phyloP scores from a whole-genome alignment of 2,329 filamentous ascomycete genomes.

The Westerdykella ornata region DNA sequence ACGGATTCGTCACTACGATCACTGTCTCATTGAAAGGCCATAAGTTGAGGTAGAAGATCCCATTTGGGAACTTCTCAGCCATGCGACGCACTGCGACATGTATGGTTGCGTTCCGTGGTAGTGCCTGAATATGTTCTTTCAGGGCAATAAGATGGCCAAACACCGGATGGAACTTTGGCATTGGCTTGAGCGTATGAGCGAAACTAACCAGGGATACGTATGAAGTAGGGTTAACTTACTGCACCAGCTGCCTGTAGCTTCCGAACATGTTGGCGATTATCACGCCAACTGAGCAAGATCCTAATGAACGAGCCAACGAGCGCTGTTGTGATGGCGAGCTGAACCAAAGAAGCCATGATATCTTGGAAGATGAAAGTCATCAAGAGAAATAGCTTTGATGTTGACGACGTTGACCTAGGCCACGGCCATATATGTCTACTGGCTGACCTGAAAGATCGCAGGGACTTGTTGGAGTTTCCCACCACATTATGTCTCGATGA shows the following conservation, averaged over 20 bases:
- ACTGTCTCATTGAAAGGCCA: conserved; percentile 13
- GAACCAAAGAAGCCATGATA: not conserved
- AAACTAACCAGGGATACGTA: not conserved
- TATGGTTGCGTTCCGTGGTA: conserved; percentile 7
- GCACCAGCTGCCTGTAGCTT: conserved; percentile 3
- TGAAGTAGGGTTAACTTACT: conserved; percentile 1
- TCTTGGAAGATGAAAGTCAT: too few species aligned
- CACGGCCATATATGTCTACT: too few species aligned
- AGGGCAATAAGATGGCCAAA: conserved; percentile 11
- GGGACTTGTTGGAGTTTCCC: too few species aligned
- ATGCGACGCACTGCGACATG: conserved; percentile 7
- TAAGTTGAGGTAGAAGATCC: conserved; percentile 14
- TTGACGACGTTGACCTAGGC: too few species aligned
- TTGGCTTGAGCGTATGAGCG: conserved; percentile 7
- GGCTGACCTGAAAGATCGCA: too few species aligned
- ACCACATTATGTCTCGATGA: too few species aligned
- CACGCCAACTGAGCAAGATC: conserved; percentile 2
- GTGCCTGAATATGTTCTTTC: conserved; percentile 4
- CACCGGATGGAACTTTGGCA: conserved; percentile 10
- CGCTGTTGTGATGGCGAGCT: conserved; percentile 1
- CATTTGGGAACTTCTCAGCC: conserved; percentile 20
- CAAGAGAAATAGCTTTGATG: too few species aligned
- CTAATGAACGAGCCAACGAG: conserved; percentile 3
- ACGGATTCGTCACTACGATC: conserved; percentile 7
- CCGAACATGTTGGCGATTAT: conserved; percentile 4